A percentile compares a stretch with the other conserved stretches of the same genome.
Conservation (phyloP, 2,329 filamentous ascomycete genomes). For the Tricladium varicosporioides region DNA sequence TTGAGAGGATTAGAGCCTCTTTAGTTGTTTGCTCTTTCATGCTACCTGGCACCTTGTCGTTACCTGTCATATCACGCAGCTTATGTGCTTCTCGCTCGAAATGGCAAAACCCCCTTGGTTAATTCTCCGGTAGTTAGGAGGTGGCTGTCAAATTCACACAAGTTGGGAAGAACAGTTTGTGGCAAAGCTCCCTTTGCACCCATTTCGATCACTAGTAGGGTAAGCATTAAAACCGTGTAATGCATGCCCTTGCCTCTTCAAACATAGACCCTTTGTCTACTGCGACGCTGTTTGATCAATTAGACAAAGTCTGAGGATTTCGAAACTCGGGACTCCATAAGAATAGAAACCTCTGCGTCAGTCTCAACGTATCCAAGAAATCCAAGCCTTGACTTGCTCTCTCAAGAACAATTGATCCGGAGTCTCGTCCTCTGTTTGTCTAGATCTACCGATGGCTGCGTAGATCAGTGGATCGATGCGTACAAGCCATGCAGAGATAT, state of each 20-base stretch:
- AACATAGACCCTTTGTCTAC: slow-evolving; percentile 23
- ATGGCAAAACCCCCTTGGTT: slow-evolving; percentile 18
- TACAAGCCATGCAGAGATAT: slow-evolving; percentile 16
- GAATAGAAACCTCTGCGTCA: slow-evolving; percentile 14
- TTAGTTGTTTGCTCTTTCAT: slow-evolving; percentile 28
- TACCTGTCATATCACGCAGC: slow-evolving; percentile 26
- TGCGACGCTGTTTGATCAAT: slow-evolving; percentile 21
- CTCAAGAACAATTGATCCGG: slow-evolving; percentile 10
- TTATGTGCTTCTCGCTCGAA: slow-evolving; percentile 19
- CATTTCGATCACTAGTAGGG: not conserved
- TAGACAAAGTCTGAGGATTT: slow-evolving; percentile 18
- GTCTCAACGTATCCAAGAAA: slow-evolving; percentile 18
- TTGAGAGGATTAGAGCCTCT: slow-evolving; percentile 20
- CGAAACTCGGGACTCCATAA: slow-evolving; percentile 20
- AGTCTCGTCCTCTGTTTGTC: slow-evolving; percentile 19
- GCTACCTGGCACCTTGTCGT: slow-evolving; percentile 17
- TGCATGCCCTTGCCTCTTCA: slow-evolving; percentile 5
- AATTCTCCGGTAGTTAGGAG: slow-evolving; percentile 16
- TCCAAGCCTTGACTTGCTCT: slow-evolving; percentile 11
- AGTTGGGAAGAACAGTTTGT: slow-evolving; percentile 13
- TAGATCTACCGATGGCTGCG: slow-evolving; percentile 12
- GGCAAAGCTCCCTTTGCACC: slow-evolving; percentile 19
- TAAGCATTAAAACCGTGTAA: slow-evolving; percentile 1
- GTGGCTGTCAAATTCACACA: slow-evolving; percentile 21
- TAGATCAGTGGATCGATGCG: slow-evolving; percentile 19